A percentile compares a stretch with the other conserved stretches of the same genome.
These are phyloP conservation scores for Haplosporangium sp. DNA, from an alignment of 371 early-diverging fungal species.

Conservation along the genomic window DNA sequence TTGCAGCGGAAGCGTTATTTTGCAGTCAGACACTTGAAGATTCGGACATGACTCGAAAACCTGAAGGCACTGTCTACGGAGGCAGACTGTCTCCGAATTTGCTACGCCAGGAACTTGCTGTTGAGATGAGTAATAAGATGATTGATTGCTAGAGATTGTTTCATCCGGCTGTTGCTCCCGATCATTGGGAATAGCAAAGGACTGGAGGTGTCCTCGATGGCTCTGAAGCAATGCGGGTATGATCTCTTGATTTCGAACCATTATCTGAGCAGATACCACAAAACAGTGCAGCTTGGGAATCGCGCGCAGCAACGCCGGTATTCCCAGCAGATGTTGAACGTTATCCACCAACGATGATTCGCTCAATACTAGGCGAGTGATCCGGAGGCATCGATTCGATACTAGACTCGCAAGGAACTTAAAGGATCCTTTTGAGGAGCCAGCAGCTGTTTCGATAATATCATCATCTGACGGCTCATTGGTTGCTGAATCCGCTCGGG, in stretches of 20 bases:
- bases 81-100: neutral
- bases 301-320: conserved; percentile 11
- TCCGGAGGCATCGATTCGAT: conserved; percentile 5
- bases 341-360: conserved; percentile 8
- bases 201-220: conserved; percentile 14
- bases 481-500: neutral
- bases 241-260: conserved; percentile 4
- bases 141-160: neutral
- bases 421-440: neutral
- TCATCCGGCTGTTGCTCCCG: neutral
- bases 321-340: neutral
- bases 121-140: neutral
- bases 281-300: conserved; percentile 23
- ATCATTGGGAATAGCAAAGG: conserved; percentile 11
- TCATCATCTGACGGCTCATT: too few species aligned
- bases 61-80: conserved; percentile 9
- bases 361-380: conserved; percentile 18
- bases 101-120: conserved; percentile 1
- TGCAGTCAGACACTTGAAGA: conserved; percentile 14
- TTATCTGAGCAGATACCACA: neutral
- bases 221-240: conserved; percentile 6
- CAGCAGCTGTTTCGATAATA: too few species aligned
- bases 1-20: conserved; percentile 10
- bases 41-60: conserved; percentile 20
- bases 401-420: conserved; percentile 7